Evolutionary conservation across 768 basidiomycete genomes (phyloP).

Genomic region (Mycena alexandri): DNA sequence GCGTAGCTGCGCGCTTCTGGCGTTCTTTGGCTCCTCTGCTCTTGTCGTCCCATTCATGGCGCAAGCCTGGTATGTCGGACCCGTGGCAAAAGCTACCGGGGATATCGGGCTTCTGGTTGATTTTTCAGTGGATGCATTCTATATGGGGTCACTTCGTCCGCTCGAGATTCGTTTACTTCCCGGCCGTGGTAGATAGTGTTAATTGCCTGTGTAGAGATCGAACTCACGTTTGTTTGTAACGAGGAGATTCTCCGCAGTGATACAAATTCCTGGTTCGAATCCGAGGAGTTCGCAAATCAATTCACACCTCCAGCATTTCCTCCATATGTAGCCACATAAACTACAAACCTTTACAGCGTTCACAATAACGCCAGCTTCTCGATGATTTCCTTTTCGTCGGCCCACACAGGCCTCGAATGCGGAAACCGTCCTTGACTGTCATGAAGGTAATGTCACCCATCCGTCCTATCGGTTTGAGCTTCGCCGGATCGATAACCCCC

Average conservation of each 20-base stretch:
- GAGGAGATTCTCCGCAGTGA: too few species aligned
- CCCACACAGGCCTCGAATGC: slow-evolving; percentile 67
- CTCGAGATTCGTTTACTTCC: slow-evolving; percentile 48
- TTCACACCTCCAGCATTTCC: too few species aligned
- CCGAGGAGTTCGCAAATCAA: too few species aligned
- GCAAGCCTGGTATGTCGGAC: slow-evolving; percentile 79
- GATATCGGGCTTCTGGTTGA: slow-evolving; percentile 79
- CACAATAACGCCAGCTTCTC: slow-evolving; percentile 49
- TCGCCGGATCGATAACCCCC: slow-evolving; percentile 61
- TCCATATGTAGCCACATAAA: too few species aligned
- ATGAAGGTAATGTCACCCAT: slow-evolving; percentile 67
- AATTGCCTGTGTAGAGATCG: too few species aligned
- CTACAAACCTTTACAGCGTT: too few species aligned
- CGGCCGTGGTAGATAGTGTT: neutral
- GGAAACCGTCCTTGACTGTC: slow-evolving; percentile 59
- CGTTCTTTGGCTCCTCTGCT: slow-evolving; percentile 64
- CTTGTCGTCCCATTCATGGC: slow-evolving; percentile 76
- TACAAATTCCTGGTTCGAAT: too few species aligned
- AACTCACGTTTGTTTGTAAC: too few species aligned
- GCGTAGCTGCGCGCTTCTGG: slow-evolving; percentile 69
- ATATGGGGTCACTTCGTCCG: slow-evolving; percentile 62
- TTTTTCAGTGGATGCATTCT: slow-evolving; percentile 59
- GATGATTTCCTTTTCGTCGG: slow-evolving; percentile 65
- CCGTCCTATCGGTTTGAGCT: slow-evolving; percentile 62
- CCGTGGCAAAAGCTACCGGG: slow-evolving; percentile 72